Evolutionary conservation across 2,329 filamentous ascomycete genomes (phyloP).

Genomic region (Trichoderma afroharzianum): DNA sequence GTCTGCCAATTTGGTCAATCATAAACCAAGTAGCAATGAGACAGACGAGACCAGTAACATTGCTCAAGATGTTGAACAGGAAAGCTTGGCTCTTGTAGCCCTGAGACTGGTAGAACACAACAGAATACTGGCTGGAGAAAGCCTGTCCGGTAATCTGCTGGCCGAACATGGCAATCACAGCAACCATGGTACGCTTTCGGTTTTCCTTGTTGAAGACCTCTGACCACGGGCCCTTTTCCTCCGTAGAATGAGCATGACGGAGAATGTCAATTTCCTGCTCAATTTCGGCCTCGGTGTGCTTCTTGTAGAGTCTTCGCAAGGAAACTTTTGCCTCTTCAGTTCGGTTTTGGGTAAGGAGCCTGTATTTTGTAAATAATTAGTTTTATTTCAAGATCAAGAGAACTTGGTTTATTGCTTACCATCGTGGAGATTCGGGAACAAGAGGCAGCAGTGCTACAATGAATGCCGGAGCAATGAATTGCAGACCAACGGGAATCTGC

Average conservation of each 20-base stretch:
- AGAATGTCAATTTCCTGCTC: conserved; percentile 25
- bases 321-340: conserved; percentile 34
- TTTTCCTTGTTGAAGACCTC: conserved; percentile 26
- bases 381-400: not conserved
- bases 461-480: conserved; percentile 40
- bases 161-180: conserved; percentile 29
- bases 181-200: conserved; percentile 24
- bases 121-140: conserved; percentile 29
- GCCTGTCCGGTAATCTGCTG: conserved; percentile 34
- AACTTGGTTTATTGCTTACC: conserved; percentile 16
- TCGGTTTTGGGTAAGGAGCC: conserved; percentile 35
- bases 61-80: conserved; percentile 25
- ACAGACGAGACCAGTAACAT: conserved; percentile 18
- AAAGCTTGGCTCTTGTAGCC: conserved; percentile 26
- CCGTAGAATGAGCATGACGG: conserved; percentile 19
- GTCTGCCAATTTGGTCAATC: conserved; percentile 26
- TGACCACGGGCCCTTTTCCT: conserved; percentile 23
- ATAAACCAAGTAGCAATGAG: conserved; percentile 25
- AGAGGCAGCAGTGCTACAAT: conserved; percentile 34
- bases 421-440: conserved; percentile 45
- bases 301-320: conserved; percentile 31
- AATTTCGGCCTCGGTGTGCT: conserved; percentile 27
- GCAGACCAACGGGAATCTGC: conserved; percentile 44
- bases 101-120: conserved; percentile 30
- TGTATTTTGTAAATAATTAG: not conserved